A percentile compares a stretch with the other conserved stretches of the same genome.
Conservation (phyloP, 345 rosid species). For the Gynandropsis gynandra region DNA sequence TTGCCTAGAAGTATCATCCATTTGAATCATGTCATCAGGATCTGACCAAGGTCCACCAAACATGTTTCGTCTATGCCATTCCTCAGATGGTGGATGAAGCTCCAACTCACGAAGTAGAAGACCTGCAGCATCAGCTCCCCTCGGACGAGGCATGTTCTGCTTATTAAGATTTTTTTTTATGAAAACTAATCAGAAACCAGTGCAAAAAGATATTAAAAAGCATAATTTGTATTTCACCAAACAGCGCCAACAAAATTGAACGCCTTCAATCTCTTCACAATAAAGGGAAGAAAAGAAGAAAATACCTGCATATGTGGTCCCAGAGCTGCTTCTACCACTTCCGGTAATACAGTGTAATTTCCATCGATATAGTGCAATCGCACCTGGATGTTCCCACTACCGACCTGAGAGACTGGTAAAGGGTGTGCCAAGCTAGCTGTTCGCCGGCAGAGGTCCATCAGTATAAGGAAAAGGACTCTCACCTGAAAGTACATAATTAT, state of each 20-base stretch:
- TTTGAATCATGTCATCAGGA: slow-evolving; percentile 49
- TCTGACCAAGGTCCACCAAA: slow-evolving; percentile 96
- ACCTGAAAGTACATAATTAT: slow-evolving; percentile 47
- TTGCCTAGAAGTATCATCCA: slow-evolving; percentile 45
- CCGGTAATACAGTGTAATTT: slow-evolving; percentile 91
- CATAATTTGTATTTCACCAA: background rate
- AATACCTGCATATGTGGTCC: slow-evolving; percentile 99
- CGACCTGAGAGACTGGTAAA: slow-evolving; percentile 92
- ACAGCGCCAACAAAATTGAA: slow-evolving; percentile 4
- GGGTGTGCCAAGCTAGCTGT: slow-evolving; percentile 69
- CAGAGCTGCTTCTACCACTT: slow-evolving; percentile 98
- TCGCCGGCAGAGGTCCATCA: slow-evolving; percentile 93
- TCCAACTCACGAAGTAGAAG: slow-evolving; percentile 89
- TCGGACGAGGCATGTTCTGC: slow-evolving; percentile 98
- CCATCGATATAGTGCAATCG: slow-evolving; percentile 97
- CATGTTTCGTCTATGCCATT: slow-evolving; percentile 96
- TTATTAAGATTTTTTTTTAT: slow-evolving; percentile 20
- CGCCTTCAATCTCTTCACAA: background rate
- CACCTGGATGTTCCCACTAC: slow-evolving; percentile 81
- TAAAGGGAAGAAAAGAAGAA: slow-evolving; percentile 14
- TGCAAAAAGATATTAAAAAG: slow-evolving; percentile 5
- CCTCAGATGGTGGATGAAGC: slow-evolving; percentile 98
- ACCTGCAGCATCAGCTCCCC: slow-evolving; percentile 99
- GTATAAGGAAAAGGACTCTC: slow-evolving; percentile 91
- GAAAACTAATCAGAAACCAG: slow-evolving; percentile 11